Percentiles rank a stretch among this genome's conserved stretches.
phyloP scores from a whole-genome alignment of 169 alveolate genomes.

The Besnoitia besnoiti region DNA sequence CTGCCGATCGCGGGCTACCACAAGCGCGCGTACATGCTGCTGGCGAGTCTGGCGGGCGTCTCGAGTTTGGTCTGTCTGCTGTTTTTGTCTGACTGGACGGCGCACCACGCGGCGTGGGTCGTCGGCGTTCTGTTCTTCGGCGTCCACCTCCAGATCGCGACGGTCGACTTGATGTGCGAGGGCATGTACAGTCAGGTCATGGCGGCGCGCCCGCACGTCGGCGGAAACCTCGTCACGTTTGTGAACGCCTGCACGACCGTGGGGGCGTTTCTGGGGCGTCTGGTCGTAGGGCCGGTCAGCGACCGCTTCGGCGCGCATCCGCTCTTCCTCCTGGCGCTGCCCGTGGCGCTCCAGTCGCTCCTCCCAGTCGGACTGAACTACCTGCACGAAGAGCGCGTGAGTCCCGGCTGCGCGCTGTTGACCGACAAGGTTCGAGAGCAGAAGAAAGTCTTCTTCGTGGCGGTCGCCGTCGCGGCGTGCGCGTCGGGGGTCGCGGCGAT shows the following conservation, averaged over 20 bases:
- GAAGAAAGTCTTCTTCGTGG: constrained; percentile 4
- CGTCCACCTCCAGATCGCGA: constrained; percentile 14
- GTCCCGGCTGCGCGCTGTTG: not conserved
- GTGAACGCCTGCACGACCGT: not conserved
- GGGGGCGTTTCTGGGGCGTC: constrained; percentile 52
- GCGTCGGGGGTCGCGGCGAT: constrained; percentile 17
- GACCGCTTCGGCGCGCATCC: constrained; percentile 56
- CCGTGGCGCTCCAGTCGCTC: constrained; percentile 58
- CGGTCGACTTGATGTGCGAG: constrained; percentile 52
- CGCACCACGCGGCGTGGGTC: not conserved
- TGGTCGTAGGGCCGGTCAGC: constrained; percentile 60
- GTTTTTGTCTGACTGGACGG: not conserved
- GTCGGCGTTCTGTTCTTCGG: not conserved
- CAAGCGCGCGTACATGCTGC: constrained; percentile 45
- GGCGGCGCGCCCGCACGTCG: constrained; percentile 1
- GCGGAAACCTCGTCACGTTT: constrained; percentile 60
- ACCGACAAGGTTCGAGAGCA: constrained; percentile 17
- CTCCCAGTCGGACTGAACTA: constrained; percentile 40
- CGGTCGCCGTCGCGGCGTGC: constrained; percentile 4
- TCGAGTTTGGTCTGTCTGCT: not conserved
- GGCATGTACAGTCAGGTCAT: constrained; percentile 60
- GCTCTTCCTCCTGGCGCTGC: constrained; percentile 41
- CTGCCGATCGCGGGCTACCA: constrained; percentile 47
- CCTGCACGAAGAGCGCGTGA: constrained; percentile 31
- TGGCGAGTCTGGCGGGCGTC: constrained; percentile 14